Evolutionary conservation across 768 basidiomycete genomes (phyloP), one percentile per base, ranked within the genome.

Genomic region (Termitomyces sp.): DNA sequence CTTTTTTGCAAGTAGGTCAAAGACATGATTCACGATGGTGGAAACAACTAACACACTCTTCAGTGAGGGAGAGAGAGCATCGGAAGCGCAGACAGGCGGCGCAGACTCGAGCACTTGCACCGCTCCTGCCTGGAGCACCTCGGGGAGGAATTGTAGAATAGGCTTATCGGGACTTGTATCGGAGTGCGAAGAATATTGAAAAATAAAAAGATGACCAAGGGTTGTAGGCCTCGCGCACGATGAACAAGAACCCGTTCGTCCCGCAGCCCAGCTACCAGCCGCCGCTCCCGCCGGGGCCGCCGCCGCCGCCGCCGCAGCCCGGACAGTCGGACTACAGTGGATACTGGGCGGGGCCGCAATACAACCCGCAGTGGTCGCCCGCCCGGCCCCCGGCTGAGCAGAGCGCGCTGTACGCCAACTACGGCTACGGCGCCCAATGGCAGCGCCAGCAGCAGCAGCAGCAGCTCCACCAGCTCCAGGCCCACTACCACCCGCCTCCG

Each of bases 181-280:
- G 56, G 62, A 60, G 59, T 58, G 14, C 23, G n/a, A 59, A 59
- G 16, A 34, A 31, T 27, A 17, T n/a, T 44, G 27, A 34, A 43
- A 34, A 27, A 14, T 52, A 38, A 27, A 23, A 23, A 23, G 7
- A 1, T 9, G 5, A 8, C 5, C 10, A 11, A 2, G 5, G 16
- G 4, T 5, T 16, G 35, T 32, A 4, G 35, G 32, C 16, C 34
- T 25, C 37, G 58, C 57, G n/a, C n/a, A n/a, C n/a, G 58, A 92
- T 92, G 90, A 89, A 91, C 76, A 92, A 90, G 74, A 92, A 92
- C 69, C 90, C 90, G 0, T 92, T 92, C 62, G 78, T 85, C 58
- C 85, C 87, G 19, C 82, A 83, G 46, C 82, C 86, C 12, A 77
- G 79, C 40, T 90, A 87, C 66, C 80, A 82, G 14, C 81, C 85